Evolutionary conservation across 2,329 filamentous ascomycete species (phyloP).

Genomic region (Drechslerella coelobrocha): DNA sequence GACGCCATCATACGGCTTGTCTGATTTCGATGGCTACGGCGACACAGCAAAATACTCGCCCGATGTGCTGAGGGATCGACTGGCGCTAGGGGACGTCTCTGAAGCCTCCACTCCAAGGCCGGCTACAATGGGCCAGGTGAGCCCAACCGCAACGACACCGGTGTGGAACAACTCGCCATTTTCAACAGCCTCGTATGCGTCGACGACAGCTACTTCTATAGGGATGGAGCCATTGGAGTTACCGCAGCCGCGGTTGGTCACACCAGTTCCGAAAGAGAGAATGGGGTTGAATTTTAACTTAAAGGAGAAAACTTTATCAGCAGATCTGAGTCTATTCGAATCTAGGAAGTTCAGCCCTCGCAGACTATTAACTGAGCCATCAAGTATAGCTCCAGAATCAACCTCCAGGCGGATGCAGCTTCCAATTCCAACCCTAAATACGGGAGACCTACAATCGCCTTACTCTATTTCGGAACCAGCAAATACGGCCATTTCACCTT

Average conservation of each 20-base stretch:
- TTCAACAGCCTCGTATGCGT: constrained; percentile 9
- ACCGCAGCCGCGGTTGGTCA: constrained; percentile 12
- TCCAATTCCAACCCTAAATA: constrained; percentile 6
- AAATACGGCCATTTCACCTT: neutral
- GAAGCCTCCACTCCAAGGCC: constrained; percentile 2
- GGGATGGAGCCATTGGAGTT: constrained; percentile 9
- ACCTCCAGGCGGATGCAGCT: constrained; percentile 3
- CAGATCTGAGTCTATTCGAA: neutral
- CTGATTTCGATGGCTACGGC: constrained; percentile 6
- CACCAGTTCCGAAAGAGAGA: constrained; percentile 14
- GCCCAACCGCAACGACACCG: neutral
- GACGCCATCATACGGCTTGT: neutral
- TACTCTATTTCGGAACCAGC: constrained; percentile 5
- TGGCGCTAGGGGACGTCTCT: neutral
- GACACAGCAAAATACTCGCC: constrained; percentile 16
- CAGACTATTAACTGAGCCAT: constrained; percentile 1
- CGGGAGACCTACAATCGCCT: neutral
- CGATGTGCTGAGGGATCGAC: constrained; percentile 6
- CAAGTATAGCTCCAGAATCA: neutral
- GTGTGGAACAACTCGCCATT: constrained; percentile 20
- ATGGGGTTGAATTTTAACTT: neutral
- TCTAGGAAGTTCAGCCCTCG: constrained; percentile 9
- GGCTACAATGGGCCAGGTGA: neutral
- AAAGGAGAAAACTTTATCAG: constrained; percentile 4
- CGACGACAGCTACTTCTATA: constrained; percentile 17